These are phyloP conservation scores for Flaveria ramosissima DNA, from an alignment of 129 eudicot species.

Conservation along the genomic window DNA sequence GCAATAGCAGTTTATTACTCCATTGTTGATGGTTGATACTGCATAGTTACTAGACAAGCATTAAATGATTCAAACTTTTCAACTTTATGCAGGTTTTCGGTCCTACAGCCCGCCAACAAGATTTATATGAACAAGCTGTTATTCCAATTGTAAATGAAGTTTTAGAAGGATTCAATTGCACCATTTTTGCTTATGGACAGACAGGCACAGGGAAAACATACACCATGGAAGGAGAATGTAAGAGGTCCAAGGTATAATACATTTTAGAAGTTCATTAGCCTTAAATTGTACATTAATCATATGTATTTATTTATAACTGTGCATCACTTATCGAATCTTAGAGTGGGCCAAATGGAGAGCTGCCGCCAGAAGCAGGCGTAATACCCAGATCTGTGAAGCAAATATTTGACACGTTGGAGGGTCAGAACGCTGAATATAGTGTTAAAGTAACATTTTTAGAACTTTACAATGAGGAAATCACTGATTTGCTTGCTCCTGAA, in stretches of 20 bases:
- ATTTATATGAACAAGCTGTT: slow-evolving; percentile 87
- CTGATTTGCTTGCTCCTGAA: slow-evolving; percentile 97
- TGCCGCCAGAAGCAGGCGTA: slow-evolving; percentile 92
- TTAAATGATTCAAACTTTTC: neutral
- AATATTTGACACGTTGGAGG: slow-evolving; percentile 88
- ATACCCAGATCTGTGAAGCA: slow-evolving; percentile 94
- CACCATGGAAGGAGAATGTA: slow-evolving; percentile 98
- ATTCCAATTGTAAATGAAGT: slow-evolving; percentile 95
- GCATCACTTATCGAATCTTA: slow-evolving; percentile 24
- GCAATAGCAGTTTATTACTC: neutral
- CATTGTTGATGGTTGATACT: neutral
- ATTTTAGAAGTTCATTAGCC: neutral
- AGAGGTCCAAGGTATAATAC: slow-evolving; percentile 77
- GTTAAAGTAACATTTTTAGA: slow-evolving; percentile 97
- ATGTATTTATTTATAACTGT: slow-evolving; percentile 3
- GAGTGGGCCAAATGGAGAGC: slow-evolving; percentile 88
- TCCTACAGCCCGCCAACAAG: slow-evolving; percentile 79
- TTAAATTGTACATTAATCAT: neutral
- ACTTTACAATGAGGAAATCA: slow-evolving; percentile 93
- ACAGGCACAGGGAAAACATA: slow-evolving; percentile 98
- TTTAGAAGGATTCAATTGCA: slow-evolving; percentile 93
- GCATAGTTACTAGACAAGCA: slow-evolving; percentile 1
- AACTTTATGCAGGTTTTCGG: slow-evolving; percentile 73
- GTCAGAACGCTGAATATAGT: slow-evolving; percentile 95
- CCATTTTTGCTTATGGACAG: slow-evolving; percentile 97